Base-by-base conservation (phyloP, 257 asterid species). In the Solanum ossicruentum region DNA sequence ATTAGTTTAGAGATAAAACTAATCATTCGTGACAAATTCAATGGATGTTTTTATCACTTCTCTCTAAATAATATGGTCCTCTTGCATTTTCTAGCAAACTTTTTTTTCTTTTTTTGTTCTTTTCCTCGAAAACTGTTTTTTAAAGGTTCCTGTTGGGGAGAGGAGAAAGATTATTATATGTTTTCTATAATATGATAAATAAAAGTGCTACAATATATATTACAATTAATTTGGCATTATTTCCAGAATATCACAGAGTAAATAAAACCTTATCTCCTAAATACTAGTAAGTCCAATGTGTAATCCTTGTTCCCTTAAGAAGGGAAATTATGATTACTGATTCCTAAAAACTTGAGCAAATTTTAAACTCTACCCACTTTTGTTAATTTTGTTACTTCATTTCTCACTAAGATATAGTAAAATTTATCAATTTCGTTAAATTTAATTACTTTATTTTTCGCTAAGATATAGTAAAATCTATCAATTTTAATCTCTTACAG, bases 71-170 rank as follows among this genome's bases (percentile, higher is more conserved):
- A 20, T 20, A 57, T 56, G 3, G 63, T 2, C 23, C 23, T 57
- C 63, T 20, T 57, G 75, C 21, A 67, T 36, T 36, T 32, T 16
- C 77, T 36, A 69, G 17, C 26, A 69, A 39, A 9, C 15, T 3
- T 32, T 66, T 69, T 69, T 0, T 1, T 4, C n/a, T 28, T 28
- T 0, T 4, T 0, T 0, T 0, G 9, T 0, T 4, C 0, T 17
- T 36, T 8, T 39, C 47, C 12, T 32, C 47, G 7, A n/a, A 13
- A 45, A 11, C 7, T 5, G 1, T 23, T n/a, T 20, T 2, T 6
- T 69, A 17, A 7, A 6, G n/a, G 77, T 69, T 39, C 7, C 1
- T 17, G 5, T 36, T 6, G 28, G 10, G 16, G 71, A 12, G 45
- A 13, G 51, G 23, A 18, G 26, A 15, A 67, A 67, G 10, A 67